Base-by-base conservation (phyloP, 2,329 filamentous ascomycete species). In the Pseudopithomyces maydicus region DNA sequence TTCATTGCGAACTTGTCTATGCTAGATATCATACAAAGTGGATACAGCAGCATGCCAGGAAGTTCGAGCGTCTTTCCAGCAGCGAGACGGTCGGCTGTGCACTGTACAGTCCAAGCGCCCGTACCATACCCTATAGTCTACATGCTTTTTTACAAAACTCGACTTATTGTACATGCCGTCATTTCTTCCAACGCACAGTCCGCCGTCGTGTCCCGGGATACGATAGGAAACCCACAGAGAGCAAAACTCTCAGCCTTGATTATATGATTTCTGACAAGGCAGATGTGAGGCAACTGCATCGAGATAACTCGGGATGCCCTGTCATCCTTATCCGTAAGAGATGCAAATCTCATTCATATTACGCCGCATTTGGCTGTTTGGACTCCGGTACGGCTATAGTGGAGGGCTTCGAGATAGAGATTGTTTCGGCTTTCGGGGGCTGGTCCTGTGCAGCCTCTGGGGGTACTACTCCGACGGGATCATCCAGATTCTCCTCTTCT, bases 341-440 rank as follows among this genome's bases (percentile, higher is more conserved):
- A 29, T 29, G 26, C 23, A 14, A 22, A 2, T 14, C n/a, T n/a
- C n/a, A 5, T 23, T 19, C 14, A 3, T 23, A 17, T 53, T 59
- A 63, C 48, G 55, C 50, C 47, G 54, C 43, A 23, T 57, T 67
- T 29, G 56, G 51, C 38, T 61, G 58, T 45, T 59, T 51, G 50
- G 53, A 33, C 43, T 41, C 56, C 47, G 42, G 51, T 50, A 50
- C 46, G 5, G 12, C n/a, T 41, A 19, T 23, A 51, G 44, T 65
- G 56, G 38, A 51, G 33, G 52, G 48, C 49, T 38, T 51, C 46
- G 42, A 53, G 39, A 51, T 48, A 38, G 43, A 51, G 38, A 49
- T 59, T 45, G 45, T 56, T 19, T 49, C 55, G 48, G 17, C 2
- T 22, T 43, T 26, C 15, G 32, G 39, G 6, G 32, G 23, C 20